Evolutionary conservation across 441 rosid species (phyloP).

Genomic region (Pelargonium cotyledonis): DNA sequence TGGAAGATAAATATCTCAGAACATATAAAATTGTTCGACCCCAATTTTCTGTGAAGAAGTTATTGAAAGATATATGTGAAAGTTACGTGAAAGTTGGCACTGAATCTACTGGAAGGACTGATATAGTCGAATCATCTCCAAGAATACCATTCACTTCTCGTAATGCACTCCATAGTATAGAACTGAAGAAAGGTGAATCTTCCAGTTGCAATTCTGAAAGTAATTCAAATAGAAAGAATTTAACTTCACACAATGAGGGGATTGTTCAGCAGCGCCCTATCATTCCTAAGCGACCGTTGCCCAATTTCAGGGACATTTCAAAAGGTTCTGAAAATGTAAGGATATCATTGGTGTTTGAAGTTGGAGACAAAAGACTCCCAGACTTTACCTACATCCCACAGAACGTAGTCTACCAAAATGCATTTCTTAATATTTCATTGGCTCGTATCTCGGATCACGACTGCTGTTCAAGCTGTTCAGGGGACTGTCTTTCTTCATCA

Average conservation of each 20-base stretch:
- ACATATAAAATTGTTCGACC: conserved; percentile 2
- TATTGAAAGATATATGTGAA: conserved; percentile 14
- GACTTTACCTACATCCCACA: conserved; percentile 60
- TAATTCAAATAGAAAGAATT: conserved; percentile 19
- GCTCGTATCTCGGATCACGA: conserved; percentile 70
- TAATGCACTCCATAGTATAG: conserved; percentile 8
- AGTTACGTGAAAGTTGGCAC: conserved; percentile 1
- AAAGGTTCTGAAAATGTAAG: conserved; percentile 59
- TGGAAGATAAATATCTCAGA: conserved; percentile 10
- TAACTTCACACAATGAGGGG: conserved; percentile 17
- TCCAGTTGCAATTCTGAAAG: conserved; percentile 11
- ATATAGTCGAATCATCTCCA: conserved; percentile 1
- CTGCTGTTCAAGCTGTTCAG: conserved; percentile 64
- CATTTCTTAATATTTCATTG: conserved; percentile 55
- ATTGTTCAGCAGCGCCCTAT: conserved; percentile 17
- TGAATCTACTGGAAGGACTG: conserved; percentile 1
- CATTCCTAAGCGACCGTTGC: conserved; percentile 23
- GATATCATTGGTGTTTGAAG: conserved; percentile 53
- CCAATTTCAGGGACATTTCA: conserved; percentile 35
- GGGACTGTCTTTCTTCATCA: conserved; percentile 57
- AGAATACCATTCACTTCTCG: background rate
- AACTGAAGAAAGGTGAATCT: conserved; percentile 12
- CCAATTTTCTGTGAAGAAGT: conserved; percentile 9
- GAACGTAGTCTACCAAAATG: conserved; percentile 51
- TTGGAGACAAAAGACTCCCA: conserved; percentile 43